phyloP scores from a whole-genome alignment of 202 grass and related monocot genomes.

The Setaria italica region DNA sequence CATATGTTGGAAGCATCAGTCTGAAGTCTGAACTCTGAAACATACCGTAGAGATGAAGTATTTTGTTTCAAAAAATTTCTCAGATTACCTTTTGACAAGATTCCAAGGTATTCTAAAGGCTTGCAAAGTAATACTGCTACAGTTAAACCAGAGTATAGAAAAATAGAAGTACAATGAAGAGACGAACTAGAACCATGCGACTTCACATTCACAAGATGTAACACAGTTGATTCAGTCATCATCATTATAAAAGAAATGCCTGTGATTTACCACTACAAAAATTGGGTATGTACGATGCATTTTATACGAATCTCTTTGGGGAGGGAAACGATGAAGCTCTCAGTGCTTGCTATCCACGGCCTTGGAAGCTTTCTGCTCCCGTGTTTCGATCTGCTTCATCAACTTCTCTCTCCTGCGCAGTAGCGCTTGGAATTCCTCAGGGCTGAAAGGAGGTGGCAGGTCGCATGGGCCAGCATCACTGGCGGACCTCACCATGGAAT shows the following conservation, averaged over 20 bases:
- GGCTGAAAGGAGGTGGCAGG: slow-evolving; percentile 69
- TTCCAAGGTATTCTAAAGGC: background rate
- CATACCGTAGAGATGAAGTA: too few species aligned
- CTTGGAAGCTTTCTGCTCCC: slow-evolving; percentile 60
- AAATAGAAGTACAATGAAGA: background rate
- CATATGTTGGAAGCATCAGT: too few species aligned
- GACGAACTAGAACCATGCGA: slow-evolving; percentile 27
- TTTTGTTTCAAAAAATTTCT: background rate
- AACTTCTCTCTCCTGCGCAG: slow-evolving; percentile 50
- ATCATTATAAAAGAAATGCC: slow-evolving; percentile 6
- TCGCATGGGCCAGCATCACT: slow-evolving; percentile 61
- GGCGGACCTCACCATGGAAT: slow-evolving; percentile 66
- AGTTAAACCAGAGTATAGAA: slow-evolving; percentile 17
- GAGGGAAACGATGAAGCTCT: slow-evolving; percentile 42
- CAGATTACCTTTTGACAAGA: background rate
- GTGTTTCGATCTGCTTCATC: slow-evolving; percentile 66
- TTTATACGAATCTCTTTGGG: slow-evolving; percentile 24
- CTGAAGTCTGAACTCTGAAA: too few species aligned
- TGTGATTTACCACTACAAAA: slow-evolving; percentile 42
- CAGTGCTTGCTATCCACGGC: slow-evolving; percentile 38
- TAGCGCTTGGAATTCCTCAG: slow-evolving; percentile 52
- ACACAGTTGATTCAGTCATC: slow-evolving; percentile 19
- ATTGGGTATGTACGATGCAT: slow-evolving; percentile 45
- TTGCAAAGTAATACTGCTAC: background rate
- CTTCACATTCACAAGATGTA: slow-evolving; percentile 37